A percentile compares a stretch with the other conserved stretches of the same genome.
Conservation (phyloP, 306 rosid genomes). For the Medicago lupulina region DNA sequence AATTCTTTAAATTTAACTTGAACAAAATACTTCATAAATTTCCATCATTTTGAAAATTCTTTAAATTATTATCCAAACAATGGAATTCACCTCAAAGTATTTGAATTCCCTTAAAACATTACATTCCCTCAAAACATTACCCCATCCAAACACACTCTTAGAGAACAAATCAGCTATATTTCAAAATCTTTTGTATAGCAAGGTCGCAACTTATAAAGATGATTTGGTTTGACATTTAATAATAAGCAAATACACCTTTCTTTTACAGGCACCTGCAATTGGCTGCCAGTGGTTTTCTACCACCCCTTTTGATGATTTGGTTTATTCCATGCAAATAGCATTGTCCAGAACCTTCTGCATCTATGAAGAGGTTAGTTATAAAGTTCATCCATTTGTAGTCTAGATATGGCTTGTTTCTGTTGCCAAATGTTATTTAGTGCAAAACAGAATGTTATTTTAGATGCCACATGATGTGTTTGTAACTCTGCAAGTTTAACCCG, state of each 20-base stretch:
- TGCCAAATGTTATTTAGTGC: conserved; percentile 29
- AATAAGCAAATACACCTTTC: conserved; percentile 25
- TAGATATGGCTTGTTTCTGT: conserved; percentile 37
- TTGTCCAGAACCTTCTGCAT: conserved; percentile 87
- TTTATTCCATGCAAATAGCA: conserved; percentile 71
- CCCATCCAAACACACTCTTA: too few species aligned
- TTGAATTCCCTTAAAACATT: too few species aligned
- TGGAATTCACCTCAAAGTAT: too few species aligned
- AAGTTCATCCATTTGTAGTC: conserved; percentile 28
- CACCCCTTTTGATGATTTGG: conserved; percentile 52
- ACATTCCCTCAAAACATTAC: too few species aligned
- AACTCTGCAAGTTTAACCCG: conserved; percentile 3
- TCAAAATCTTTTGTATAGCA: conserved; percentile 24
- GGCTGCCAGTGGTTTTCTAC: conserved; percentile 88
- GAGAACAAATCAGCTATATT: conserved; percentile 1
- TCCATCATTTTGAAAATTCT: too few species aligned
- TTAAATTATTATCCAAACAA: too few species aligned
- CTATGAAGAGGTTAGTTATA: conserved; percentile 75
- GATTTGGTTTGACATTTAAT: conserved; percentile 21
- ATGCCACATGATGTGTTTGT: background rate
- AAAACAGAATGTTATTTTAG: conserved; percentile 7
- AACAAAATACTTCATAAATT: too few species aligned
- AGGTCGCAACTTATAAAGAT: conserved; percentile 29
- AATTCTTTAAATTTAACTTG: too few species aligned
- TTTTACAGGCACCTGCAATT: conserved; percentile 67